Conservation (phyloP, 106 monocot genomes). For the Platanthera zijinensis region DNA sequence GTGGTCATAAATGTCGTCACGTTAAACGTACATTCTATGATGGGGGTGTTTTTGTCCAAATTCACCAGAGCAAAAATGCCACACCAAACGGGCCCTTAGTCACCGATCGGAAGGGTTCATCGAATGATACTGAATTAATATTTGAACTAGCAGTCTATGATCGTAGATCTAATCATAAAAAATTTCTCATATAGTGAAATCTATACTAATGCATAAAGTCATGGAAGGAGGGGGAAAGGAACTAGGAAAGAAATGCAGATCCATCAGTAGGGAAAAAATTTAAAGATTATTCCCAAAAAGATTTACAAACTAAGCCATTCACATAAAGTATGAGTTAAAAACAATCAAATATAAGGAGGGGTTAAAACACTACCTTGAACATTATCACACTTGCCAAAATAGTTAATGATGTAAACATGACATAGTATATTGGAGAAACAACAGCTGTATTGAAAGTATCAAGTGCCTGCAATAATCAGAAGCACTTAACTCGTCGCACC, state of each 20-base stretch:
- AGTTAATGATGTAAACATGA: conserved; percentile 59
- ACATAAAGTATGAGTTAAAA: neutral
- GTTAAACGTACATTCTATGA: too few relatives aligned
- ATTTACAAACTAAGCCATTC: neutral
- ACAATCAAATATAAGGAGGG: neutral
- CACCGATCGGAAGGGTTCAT: too few relatives aligned
- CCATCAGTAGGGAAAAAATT: neutral
- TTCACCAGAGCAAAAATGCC: too few relatives aligned
- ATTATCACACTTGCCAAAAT: conserved; percentile 65
- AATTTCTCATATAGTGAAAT: neutral
- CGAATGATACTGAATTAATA: too few relatives aligned
- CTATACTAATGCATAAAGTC: neutral
- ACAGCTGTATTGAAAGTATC: conserved; percentile 67
- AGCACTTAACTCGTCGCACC: neutral
- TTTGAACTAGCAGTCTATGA: too few relatives aligned
- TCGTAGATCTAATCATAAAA: too few relatives aligned
- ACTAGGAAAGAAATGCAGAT: neutral
- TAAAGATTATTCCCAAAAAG: neutral
- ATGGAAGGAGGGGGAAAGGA: neutral
- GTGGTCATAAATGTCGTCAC: too few relatives aligned
- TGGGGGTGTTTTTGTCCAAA: too few relatives aligned
- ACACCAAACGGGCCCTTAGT: too few relatives aligned
- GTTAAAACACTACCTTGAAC: conserved; percentile 42
- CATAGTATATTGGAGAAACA: conserved; percentile 61
- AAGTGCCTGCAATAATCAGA: conserved; percentile 37